A percentile compares a stretch with the other conserved stretches of the same genome.
Evolutionary conservation across 805 yeast genomes (phyloP).

Genomic region (Candida tibetensis): DNA sequence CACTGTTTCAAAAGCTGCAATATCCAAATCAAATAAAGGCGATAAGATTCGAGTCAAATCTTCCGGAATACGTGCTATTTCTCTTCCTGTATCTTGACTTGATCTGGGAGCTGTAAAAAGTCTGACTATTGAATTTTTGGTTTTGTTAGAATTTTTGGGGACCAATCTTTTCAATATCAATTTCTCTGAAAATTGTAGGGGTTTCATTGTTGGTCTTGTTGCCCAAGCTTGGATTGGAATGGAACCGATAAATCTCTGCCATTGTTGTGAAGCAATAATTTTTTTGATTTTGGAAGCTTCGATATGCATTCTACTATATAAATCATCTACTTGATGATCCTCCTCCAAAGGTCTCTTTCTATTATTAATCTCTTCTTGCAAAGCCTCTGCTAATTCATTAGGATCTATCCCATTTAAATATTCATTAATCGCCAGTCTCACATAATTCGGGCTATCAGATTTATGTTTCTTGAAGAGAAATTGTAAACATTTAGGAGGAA

Average conservation of each 20-base stretch:
- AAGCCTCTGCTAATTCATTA: not conserved
- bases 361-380: not conserved
- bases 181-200: constrained; percentile 44
- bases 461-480: constrained; percentile 15
- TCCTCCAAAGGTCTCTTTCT: constrained; percentile 5
- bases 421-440: constrained; percentile 9
- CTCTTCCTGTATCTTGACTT: constrained; percentile 39
- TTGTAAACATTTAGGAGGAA: constrained; percentile 7
- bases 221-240: constrained; percentile 66
- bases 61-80: constrained; percentile 75
- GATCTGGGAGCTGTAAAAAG: constrained; percentile 21
- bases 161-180: constrained; percentile 36
- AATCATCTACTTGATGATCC: constrained; percentile 9
- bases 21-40: constrained; percentile 57
- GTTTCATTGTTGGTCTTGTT: constrained; percentile 57
- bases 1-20: constrained; percentile 54
- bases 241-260: constrained; percentile 56
- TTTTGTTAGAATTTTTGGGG: constrained; percentile 22
- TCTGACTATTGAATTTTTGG: constrained; percentile 28
- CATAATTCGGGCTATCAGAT: constrained; percentile 9
- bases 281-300: constrained; percentile 10
- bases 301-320: constrained; percentile 11
- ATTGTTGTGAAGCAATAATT: constrained; percentile 13
- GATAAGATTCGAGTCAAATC: constrained; percentile 63
- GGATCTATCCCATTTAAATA: constrained; percentile 9